Evolutionary conservation across 805 yeast species (phyloP).

Genomic region (Spathaspora girioi): DNA sequence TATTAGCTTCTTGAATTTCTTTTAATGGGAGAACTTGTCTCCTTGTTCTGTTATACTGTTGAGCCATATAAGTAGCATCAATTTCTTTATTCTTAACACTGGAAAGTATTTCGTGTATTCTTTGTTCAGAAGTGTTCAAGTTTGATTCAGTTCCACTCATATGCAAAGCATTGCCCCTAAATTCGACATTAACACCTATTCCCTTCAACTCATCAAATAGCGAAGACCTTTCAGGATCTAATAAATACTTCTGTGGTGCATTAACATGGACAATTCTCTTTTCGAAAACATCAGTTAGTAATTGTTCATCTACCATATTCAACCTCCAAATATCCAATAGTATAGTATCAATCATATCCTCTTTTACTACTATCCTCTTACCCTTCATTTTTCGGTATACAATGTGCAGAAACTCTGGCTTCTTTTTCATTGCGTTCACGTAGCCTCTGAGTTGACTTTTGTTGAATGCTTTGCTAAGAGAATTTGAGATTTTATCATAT

Average conservation of each 20-base stretch:
- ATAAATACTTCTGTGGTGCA: background rate
- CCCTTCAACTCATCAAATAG: background rate
- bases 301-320: background rate
- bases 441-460: conserved; percentile 11
- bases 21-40: background rate
- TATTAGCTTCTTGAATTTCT: conserved; percentile 16
- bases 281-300: background rate
- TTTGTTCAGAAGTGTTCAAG: background rate
- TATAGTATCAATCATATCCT: conserved; percentile 21
- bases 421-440: conserved; percentile 1
- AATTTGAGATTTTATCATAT: conserved; percentile 5
- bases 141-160: background rate
- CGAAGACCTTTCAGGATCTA: background rate
- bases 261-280: background rate
- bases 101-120: conserved; percentile 12
- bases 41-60: background rate
- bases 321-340: conserved; percentile 32
- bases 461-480: conserved; percentile 12
- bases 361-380: conserved; percentile 10
- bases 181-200: background rate
- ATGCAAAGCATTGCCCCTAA: background rate
- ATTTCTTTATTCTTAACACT: conserved; percentile 18
- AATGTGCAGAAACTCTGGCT: conserved; percentile 3
- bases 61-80: conserved; percentile 19
- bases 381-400: background rate